phyloP scores from a whole-genome alignment of 371 early-diverging fungal species.

The Apophysomyces sp. region DNA sequence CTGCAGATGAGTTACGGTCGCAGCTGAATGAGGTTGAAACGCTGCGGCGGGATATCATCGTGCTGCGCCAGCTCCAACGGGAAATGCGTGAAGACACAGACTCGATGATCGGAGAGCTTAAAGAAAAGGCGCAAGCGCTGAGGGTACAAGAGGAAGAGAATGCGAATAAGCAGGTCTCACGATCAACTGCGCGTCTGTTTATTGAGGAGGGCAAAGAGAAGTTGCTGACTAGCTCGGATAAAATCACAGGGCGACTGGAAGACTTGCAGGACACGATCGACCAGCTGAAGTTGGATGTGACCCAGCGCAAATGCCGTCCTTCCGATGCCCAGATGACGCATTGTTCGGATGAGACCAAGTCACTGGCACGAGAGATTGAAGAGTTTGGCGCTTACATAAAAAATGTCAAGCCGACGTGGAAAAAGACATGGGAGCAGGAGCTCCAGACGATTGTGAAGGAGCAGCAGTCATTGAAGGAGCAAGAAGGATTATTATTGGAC shows the following conservation, averaged over 20 bases:
- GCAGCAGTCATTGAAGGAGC: constrained; percentile 79
- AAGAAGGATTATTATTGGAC: constrained; percentile 69
- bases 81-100: constrained; percentile 54
- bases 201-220: constrained; percentile 69
- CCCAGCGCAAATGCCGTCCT: constrained; percentile 72
- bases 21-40: constrained; percentile 35
- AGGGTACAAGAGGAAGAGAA: constrained; percentile 35
- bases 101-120: constrained; percentile 35
- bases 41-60: constrained; percentile 51
- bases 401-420: constrained; percentile 73
- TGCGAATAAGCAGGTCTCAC: constrained; percentile 25
- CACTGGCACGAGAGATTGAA: constrained; percentile 53
- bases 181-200: constrained; percentile 32
- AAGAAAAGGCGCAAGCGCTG: constrained; percentile 41
- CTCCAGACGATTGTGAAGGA: constrained; percentile 80
- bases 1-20: constrained; percentile 18
- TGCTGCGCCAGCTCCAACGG: constrained; percentile 60
- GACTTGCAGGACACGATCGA: constrained; percentile 75
- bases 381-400: constrained; percentile 61
- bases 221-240: constrained; percentile 61
- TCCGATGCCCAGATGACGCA: constrained; percentile 61
- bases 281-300: constrained; percentile 76
- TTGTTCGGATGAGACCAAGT: constrained; percentile 57
- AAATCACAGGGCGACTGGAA: constrained; percentile 63
- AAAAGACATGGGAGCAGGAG: constrained; percentile 83